Base-by-base conservation (phyloP, 371 early-diverging fungal genomes). In the Rhizomucor pusillus region DNA sequence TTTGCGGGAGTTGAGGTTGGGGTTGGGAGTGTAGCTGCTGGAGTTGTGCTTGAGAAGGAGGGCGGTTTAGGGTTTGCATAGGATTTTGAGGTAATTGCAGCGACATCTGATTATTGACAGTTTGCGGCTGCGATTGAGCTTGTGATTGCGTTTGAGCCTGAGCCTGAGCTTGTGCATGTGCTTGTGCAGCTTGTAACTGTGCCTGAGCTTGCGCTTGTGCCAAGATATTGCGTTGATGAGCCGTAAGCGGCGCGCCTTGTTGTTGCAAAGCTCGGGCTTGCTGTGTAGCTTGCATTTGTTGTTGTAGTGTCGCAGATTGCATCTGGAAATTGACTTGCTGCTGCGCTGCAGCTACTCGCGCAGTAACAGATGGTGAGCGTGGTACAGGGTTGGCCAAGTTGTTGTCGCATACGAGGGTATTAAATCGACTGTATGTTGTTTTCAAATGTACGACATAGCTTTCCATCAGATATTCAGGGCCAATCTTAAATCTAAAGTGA, bases 381-480 rank as follows among this genome's bases (percentile, higher is more conserved):
- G 75, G 73, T 10, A 72, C 64, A n/a, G 71, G 67, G 9, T 77
- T 80, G 13, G 73, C 65, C 12, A 73, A 69, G 9, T 79, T 75
- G 37, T 77, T 77, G 39, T 83, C 84, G 52, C 76, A 81, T 11
- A 79, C 47, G 18, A 84, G 43, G 4, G 62, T 71, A 47, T 80
- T 84, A 44, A 75, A 75, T 33, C 65, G 64, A 0, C 77, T 76
- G 54, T 81, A 84, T 12, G 71, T 71, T 1, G 75, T 68, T 53
- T 84, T 84, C 14, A 84, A 54, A 49, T 79, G 77, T 18, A 79
- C 63, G 1, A 77, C 59, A 59, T 81, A 84, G 1, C 77, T 71
- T 49, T 84, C 80, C 62, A 81, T 78, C 18, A 80, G 63, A 49
- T 79, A 76, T 41, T 81, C 81, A 34, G 81, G 79, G 3, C 84